Base-by-base conservation (phyloP, 2,329 filamentous ascomycete species). In the Diaporthe caulivora region DNA sequence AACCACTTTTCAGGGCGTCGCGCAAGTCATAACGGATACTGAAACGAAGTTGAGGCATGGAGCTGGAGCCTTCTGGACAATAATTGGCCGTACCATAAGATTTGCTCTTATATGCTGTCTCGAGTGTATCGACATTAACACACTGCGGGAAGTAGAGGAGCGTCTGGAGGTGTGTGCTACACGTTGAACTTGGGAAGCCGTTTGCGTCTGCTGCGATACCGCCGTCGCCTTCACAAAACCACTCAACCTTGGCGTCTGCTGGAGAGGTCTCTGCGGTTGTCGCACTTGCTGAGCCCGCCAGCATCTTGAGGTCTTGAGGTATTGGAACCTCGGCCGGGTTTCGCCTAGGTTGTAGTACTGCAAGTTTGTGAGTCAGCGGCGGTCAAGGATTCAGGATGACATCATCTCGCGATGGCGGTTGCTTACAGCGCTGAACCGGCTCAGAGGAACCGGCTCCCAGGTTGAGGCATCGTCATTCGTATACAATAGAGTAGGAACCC, bases 111-210 rank as follows among this genome's bases (percentile, higher is more conserved):
- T 83, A 83, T 77, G 72, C 76, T n/a, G 76, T 72, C 71, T 78
- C 77, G 49, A 78, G 77, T n/a, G 75, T 76, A 49, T 73, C 75
- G 29, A 69, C 54, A 76, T 85, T 82, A 76, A 84, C 82, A 77
- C 84, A 86, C 74, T 84, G 78, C 18, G 81, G 84, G 79, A 86
- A 75, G 54, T 73, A 75, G 94, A 44, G 88, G 88, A 77, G 91
- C 88, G 81, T 91, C 87, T 75, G 88, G 84, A 65, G 87, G 89
- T 15, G 93, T 90, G 67, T 89, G 87, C 76, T 87, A 13, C 92
- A 93, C 0, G 92, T 92, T 64, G 91, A 91, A 74, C 93, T 92
- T 37, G 92, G 92, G 78, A 93, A 91, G 55, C 54, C 92, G 78
- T 94, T 94, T 10, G 91, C 92, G 24, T 93, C 87, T 2, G 92